Evolutionary conservation across 192 early-diverging fungal species (phyloP), one percentile per base, ranked within the genome.

Genomic region (Coemansia sp.): DNA sequence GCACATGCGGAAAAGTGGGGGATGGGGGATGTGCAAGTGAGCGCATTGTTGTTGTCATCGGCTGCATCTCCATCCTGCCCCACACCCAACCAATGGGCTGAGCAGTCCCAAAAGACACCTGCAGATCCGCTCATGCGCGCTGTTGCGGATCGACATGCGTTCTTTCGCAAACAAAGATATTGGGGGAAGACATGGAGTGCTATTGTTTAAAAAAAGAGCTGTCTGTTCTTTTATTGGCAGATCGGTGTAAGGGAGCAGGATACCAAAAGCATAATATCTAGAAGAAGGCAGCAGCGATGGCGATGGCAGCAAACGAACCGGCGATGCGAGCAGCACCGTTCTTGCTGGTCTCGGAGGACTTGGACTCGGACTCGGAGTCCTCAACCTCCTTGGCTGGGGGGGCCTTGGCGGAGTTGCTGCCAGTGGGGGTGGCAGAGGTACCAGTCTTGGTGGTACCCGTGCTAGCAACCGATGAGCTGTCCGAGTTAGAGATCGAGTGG

Each of bases 201-300:
- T 6, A 45, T 45, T 45, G 18, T 20, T 20, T 9, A n/a, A 9
- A n/a, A 43, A 38, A 38, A 9, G 9, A 13, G 37, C 14, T 16
- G 39, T 40, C 16, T 40, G 16, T 45, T 45, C 43, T 45, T 45
- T 45, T 45, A 45, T 45, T 45, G 20, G 43, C 43, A 9, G 43
- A 45, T 45, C 18, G n/a, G 43, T 43, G 13, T 3, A 38, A 13
- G 37, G 37, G 37, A 38, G 13, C 7, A 31, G 9, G 18, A 45
- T 45, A 18, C n/a, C 43, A 45, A 45, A 31, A 31, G 43, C 43
- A 45, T 45, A 3, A 9, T 6, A 20, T 34, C 70, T 80, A 80
- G 73, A 80, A 80, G 59, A 71, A 63, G 48, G 72, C 72, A 13
- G 77, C 77, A 36, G 64, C 69, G 40, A 62, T 65, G n/a, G 66